A percentile compares a stretch with the other conserved stretches of the same genome.
Conservation (phyloP, 768 basidiomycete species). For the Gymnopilus junonius region DNA sequence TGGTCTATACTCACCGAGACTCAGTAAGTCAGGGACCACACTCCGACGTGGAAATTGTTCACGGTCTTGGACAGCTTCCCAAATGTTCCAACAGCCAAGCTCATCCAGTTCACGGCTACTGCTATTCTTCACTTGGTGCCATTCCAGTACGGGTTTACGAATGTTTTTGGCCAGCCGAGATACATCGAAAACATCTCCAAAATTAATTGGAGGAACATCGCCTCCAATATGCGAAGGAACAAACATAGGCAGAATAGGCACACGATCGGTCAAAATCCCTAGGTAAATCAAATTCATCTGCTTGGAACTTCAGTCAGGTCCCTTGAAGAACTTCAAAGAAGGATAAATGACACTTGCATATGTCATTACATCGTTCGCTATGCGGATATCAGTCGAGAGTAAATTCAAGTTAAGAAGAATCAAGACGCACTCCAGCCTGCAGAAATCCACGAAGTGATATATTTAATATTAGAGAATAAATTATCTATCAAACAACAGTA, state of each 20-base stretch:
- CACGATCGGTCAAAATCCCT: constrained; percentile 57
- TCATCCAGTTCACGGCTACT: constrained; percentile 45
- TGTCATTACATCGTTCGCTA: constrained; percentile 82
- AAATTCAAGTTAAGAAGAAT: constrained; percentile 9
- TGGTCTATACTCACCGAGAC: constrained; percentile 42
- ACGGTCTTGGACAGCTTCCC: constrained; percentile 48
- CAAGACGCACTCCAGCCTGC: constrained; percentile 74
- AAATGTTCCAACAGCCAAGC: constrained; percentile 61
- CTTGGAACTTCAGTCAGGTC: background rate
- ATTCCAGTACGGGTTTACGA: constrained; percentile 58
- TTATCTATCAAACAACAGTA: constrained; percentile 50
- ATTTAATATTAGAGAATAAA: constrained; percentile 59
- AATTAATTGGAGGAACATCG: constrained; percentile 52
- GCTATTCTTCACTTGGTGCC: constrained; percentile 62
- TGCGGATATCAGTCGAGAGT: constrained; percentile 53
- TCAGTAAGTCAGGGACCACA: constrained; percentile 37
- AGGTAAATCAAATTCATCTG: constrained; percentile 65
- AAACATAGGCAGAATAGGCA: constrained; percentile 63
- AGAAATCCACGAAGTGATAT: constrained; percentile 75
- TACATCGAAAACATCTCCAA: constrained; percentile 66
- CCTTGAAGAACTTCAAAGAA: no score
- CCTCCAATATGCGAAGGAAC: constrained; percentile 59
- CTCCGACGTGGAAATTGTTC: constrained; percentile 45
- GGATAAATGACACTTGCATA: constrained; percentile 44
- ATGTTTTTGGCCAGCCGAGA: constrained; percentile 49